Conservation (phyloP, 805 yeast species). For the Monosporozyma aquatica region DNA sequence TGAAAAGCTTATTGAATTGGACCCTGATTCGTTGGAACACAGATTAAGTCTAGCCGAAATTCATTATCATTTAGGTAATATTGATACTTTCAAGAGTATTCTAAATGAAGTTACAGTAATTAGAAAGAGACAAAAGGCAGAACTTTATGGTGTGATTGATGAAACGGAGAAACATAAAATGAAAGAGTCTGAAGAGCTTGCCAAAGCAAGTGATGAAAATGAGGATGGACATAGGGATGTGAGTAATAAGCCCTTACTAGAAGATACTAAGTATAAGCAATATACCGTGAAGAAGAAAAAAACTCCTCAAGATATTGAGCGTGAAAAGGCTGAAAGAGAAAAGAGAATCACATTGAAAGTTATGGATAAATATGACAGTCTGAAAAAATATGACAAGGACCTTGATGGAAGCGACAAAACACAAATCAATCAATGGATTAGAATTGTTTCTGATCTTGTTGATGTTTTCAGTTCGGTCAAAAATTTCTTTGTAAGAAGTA, state of each 20-base stretch:
- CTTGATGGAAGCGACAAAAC: slow-evolving; percentile 23
- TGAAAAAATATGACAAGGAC: slow-evolving; percentile 38
- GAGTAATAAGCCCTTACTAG: slow-evolving; percentile 25
- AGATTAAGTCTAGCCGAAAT: slow-evolving; percentile 77
- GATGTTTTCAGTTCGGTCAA: slow-evolving; percentile 73
- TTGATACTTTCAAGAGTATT: slow-evolving; percentile 45
- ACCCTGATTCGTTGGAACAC: slow-evolving; percentile 60
- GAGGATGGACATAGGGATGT: not conserved
- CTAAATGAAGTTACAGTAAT: slow-evolving; percentile 45
- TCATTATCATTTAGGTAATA: slow-evolving; percentile 54
- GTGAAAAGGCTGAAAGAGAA: slow-evolving; percentile 48
- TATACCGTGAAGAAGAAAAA: slow-evolving; percentile 21
- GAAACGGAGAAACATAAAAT: slow-evolving; percentile 2
- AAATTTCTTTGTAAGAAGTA: slow-evolving; percentile 70
- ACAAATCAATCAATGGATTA: slow-evolving; percentile 64
- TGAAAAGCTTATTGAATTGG: slow-evolving; percentile 43
- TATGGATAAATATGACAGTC: slow-evolving; percentile 44
- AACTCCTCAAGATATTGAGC: slow-evolving; percentile 29
- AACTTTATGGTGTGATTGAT: slow-evolving; percentile 10
- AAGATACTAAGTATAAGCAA: slow-evolving; percentile 25
- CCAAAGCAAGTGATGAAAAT: not conserved
- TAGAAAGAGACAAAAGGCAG: slow-evolving; percentile 27
- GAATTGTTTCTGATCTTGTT: slow-evolving; percentile 70
- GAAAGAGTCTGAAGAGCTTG: not conserved
- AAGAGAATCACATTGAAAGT: slow-evolving; percentile 50